Conservation (phyloP, 208 protist genomes). For the Crithidia mellificae region DNA sequence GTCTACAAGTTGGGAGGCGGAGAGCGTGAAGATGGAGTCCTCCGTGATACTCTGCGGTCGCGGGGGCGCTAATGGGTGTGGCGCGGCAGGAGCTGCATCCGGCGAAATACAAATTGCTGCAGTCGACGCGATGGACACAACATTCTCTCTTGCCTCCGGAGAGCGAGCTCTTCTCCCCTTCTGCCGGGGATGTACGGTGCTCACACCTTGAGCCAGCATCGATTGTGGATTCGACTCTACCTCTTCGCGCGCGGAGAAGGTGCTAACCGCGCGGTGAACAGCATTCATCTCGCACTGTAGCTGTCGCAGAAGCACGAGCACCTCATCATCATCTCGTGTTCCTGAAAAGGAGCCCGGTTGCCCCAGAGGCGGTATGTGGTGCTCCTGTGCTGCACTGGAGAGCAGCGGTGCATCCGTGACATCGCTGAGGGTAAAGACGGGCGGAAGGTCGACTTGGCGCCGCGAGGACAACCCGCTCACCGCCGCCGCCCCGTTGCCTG, state of each 20-base stretch:
- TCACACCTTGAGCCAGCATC: too few species aligned
- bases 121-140: background rate
- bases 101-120: slow-evolving; percentile 2
- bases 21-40: slow-evolving; percentile 74
- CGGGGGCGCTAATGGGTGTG: slow-evolving; percentile 42
- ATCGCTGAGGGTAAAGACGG: slow-evolving; percentile 20
- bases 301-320: background rate
- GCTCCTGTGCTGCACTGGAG: background rate
- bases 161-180: background rate
- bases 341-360: background rate
- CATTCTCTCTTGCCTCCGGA: background rate
- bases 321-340: background rate
- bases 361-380: background rate
- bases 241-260: too few species aligned
- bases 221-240: too few species aligned
- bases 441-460: slow-evolving; percentile 23
- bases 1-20: slow-evolving; percentile 41
- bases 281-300: slow-evolving; percentile 10
- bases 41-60: slow-evolving; percentile 49
- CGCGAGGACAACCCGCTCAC: background rate
- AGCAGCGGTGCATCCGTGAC: background rate
- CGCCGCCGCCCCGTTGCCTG: background rate
- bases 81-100: slow-evolving; percentile 2
- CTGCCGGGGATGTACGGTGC: too few species aligned
- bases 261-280: background rate